Evolutionary conservation across 2,329 filamentous ascomycete species (phyloP).

Genomic region (Chrysoporthe cubensis): DNA sequence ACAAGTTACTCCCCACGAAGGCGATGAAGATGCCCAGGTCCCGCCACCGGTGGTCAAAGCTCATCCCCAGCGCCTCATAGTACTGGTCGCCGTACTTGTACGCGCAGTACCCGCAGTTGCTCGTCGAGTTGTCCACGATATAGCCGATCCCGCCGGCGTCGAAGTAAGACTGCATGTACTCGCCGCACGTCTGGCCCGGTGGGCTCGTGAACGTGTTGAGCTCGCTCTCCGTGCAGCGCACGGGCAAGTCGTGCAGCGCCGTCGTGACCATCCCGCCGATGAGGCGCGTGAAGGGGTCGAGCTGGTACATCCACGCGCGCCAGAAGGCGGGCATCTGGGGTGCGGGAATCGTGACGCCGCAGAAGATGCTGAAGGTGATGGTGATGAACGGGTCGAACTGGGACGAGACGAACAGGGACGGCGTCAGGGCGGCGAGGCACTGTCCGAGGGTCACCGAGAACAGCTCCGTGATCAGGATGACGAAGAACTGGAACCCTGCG

Average conservation of each 20-base stretch:
- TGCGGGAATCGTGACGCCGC: slow-evolving; percentile 80
- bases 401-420: slow-evolving; percentile 76
- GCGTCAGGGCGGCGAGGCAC: slow-evolving; percentile 75
- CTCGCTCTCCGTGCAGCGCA: slow-evolving; percentile 65
- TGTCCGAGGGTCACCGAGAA: slow-evolving; percentile 84
- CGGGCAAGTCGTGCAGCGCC: slow-evolving; percentile 68
- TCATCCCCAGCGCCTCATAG: slow-evolving; percentile 68
- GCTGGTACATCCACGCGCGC: slow-evolving; percentile 79
- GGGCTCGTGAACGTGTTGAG: slow-evolving; percentile 72
- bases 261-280: slow-evolving; percentile 81
- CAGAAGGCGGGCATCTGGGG: slow-evolving; percentile 79
- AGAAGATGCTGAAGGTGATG: slow-evolving; percentile 84
- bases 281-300: slow-evolving; percentile 82
- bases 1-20: slow-evolving; percentile 78
- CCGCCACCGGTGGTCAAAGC: slow-evolving; percentile 74
- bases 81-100: slow-evolving; percentile 82
- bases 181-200: slow-evolving; percentile 67
- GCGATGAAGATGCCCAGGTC: slow-evolving; percentile 79
- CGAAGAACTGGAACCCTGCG: slow-evolving; percentile 86
- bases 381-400: slow-evolving; percentile 83
- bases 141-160: slow-evolving; percentile 71
- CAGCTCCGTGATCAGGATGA: slow-evolving; percentile 80
- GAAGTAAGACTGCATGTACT: slow-evolving; percentile 78
- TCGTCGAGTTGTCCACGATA: slow-evolving; percentile 67
- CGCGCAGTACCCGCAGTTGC: slow-evolving; percentile 78